Evolutionary conservation across 2,329 filamentous ascomycete species (phyloP).

Genomic region (Beauveria australis): DNA sequence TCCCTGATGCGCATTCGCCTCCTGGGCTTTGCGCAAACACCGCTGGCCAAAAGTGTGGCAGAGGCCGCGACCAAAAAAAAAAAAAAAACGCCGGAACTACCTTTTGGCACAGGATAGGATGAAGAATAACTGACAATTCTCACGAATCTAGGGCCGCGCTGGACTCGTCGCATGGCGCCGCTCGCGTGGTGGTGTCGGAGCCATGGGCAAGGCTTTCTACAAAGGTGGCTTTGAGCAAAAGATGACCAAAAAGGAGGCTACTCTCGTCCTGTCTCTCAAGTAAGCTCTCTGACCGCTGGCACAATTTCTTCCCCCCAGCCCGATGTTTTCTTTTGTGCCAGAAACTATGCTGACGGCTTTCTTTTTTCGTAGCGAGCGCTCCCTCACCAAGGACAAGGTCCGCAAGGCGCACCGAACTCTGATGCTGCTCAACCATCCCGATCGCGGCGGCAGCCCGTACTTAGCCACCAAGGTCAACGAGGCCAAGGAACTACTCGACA

Average conservation of each 20-base stretch:
- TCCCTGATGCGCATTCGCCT: neutral
- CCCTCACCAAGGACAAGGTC: constrained; percentile 83
- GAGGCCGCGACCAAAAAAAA: too few species aligned
- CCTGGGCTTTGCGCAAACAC: neutral
- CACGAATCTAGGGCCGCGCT: constrained; percentile 66
- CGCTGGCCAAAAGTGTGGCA: too few species aligned
- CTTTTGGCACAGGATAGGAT: neutral
- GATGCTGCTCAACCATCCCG: constrained; percentile 97
- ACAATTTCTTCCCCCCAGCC: too few species aligned
- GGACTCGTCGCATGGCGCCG: constrained; percentile 82
- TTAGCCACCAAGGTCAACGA: constrained; percentile 97
- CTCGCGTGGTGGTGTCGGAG: constrained; percentile 68
- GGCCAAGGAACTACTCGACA: constrained; percentile 93
- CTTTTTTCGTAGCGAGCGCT: constrained; percentile 58
- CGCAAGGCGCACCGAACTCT: constrained; percentile 91
- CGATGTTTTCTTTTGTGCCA: too few species aligned
- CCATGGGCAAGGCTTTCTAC: constrained; percentile 86
- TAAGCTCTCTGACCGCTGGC: constrained; percentile 34
- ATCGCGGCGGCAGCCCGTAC: constrained; percentile 93
- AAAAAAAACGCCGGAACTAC: too few species aligned
- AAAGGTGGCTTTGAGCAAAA: constrained; percentile 96
- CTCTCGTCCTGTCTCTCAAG: constrained; percentile 85
- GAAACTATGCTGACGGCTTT: neutral
- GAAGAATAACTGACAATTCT: constrained; percentile 11
- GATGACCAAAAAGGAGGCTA: constrained; percentile 89